These are phyloP conservation scores for Solanum chilense DNA, from an alignment of 257 asterid species.

Conservation along the genomic window DNA sequence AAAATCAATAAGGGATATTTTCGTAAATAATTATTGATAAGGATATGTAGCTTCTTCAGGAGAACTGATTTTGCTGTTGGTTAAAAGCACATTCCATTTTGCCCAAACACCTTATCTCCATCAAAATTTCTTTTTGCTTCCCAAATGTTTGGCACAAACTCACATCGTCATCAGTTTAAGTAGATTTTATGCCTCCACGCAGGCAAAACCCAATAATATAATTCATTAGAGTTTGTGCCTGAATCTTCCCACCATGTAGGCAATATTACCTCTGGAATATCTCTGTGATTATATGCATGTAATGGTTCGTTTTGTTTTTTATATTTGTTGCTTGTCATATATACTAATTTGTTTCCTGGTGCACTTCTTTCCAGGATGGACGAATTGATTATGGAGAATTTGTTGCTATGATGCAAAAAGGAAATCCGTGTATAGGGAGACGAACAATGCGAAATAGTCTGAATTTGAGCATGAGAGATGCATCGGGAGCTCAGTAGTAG, in stretches of 20 bases:
- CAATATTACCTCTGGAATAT: neutral
- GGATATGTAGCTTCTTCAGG: neutral
- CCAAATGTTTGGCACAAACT: neutral
- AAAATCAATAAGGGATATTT: neutral
- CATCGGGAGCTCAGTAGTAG: slow-evolving; percentile 17
- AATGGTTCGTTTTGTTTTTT: neutral
- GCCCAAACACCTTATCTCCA: neutral
- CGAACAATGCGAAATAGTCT: slow-evolving; percentile 41
- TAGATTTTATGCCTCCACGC: neutral
- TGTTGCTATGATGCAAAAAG: slow-evolving; percentile 49
- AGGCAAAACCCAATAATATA: neutral
- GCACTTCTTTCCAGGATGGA: slow-evolving; percentile 23
- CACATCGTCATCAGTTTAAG: neutral
- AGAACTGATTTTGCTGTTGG: neutral
- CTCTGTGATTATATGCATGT: neutral
- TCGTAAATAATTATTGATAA: neutral
- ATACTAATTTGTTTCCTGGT: neutral
- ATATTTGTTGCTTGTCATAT: neutral
- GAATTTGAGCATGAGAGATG: slow-evolving; percentile 39
- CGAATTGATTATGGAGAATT: slow-evolving; percentile 41
- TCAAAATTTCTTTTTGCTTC: neutral
- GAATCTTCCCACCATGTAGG: neutral
- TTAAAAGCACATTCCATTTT: neutral
- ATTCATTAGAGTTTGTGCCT: neutral
- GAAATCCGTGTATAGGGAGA: slow-evolving; percentile 37